Percentiles rank a stretch among this genome's conserved stretches.
phyloP scores from a whole-genome alignment of 2,329 filamentous ascomycete genomes.

The Alternaria gaisen region DNA sequence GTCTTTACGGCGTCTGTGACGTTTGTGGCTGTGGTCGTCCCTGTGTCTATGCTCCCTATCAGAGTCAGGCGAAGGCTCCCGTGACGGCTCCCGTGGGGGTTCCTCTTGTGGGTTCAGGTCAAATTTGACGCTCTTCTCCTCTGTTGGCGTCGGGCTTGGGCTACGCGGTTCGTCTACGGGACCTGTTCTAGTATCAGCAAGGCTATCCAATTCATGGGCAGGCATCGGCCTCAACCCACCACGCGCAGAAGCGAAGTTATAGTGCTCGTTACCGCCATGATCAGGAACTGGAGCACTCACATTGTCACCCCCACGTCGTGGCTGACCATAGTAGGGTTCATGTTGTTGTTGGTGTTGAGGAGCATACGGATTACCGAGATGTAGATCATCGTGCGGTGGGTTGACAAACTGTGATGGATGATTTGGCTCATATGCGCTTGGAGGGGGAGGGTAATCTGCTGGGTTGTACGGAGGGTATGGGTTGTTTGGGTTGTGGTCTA shows the following conservation, averaged over 20 bases:
- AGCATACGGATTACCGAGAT: conserved; percentile 41
- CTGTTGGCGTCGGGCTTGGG: conserved; percentile 26
- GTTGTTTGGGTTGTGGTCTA: conserved; percentile 38
- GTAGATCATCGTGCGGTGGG: conserved; percentile 41
- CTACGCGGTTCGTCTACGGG: conserved; percentile 30
- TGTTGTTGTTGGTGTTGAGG: conserved; percentile 28
- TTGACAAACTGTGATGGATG: conserved; percentile 43
- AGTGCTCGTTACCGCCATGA: conserved; percentile 39
- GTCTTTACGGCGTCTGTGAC: conserved; percentile 20
- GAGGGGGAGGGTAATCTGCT: conserved; percentile 54
- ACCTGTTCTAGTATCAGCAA: conserved; percentile 29
- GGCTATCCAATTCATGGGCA: conserved; percentile 22
- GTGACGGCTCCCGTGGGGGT: conserved; percentile 26
- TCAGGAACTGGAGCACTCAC: conserved; percentile 57
- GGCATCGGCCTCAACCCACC: conserved; percentile 48
- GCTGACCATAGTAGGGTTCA: conserved; percentile 45
- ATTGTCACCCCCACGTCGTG: conserved; percentile 55
- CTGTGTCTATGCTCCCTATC: conserved; percentile 8
- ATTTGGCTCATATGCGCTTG: conserved; percentile 34
- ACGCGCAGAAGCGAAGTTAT: conserved; percentile 31
- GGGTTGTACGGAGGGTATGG: conserved; percentile 51
- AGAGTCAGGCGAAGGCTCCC: conserved; percentile 24
- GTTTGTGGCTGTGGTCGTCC: conserved; percentile 14
- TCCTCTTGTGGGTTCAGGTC: conserved; percentile 46
- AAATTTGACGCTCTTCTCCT: conserved; percentile 52